Percentiles rank a stretch among this genome's conserved stretches.
These are phyloP conservation scores for Adansonia rubrostipa DNA, from an alignment of 441 rosid genomes.

Conservation along the genomic window DNA sequence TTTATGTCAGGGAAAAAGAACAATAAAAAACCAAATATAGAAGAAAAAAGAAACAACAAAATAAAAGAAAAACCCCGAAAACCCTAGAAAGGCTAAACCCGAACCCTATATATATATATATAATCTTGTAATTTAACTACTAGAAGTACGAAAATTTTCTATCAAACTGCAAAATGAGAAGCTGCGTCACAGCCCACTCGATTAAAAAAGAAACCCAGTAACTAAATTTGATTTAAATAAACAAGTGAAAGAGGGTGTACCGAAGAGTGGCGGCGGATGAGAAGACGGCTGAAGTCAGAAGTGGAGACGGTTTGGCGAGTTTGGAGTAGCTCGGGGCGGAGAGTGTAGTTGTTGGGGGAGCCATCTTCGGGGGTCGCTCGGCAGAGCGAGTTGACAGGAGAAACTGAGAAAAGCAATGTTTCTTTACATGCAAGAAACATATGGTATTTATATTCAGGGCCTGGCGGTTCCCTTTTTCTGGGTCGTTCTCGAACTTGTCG, in stretches of 20 bases:
- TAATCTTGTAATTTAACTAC: neutral
- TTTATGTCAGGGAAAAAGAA: no score
- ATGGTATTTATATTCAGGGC: neutral
- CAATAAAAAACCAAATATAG: no score
- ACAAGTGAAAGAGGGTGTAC: neutral
- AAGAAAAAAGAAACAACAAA: neutral
- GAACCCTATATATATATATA: no score
- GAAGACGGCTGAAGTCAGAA: neutral
- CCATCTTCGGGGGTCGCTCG: neutral
- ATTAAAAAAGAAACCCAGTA: neutral
- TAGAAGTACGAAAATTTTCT: neutral
- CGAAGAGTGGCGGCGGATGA: neutral
- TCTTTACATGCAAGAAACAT: neutral
- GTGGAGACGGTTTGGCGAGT: neutral
- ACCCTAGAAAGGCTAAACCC: neutral
- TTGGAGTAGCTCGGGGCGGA: neutral
- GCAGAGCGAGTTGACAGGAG: neutral
- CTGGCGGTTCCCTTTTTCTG: neutral
- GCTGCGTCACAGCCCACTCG: neutral
- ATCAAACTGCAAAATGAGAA: neutral
- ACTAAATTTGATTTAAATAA: neutral
- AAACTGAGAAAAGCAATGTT: neutral
- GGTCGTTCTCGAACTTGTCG: neutral
- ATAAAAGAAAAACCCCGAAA: neutral
- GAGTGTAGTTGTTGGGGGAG: neutral